A percentile compares a stretch with the other conserved stretches of the same genome.
Conservation (phyloP, 768 basidiomycete genomes). For the Fibroporia radiculosa region DNA sequence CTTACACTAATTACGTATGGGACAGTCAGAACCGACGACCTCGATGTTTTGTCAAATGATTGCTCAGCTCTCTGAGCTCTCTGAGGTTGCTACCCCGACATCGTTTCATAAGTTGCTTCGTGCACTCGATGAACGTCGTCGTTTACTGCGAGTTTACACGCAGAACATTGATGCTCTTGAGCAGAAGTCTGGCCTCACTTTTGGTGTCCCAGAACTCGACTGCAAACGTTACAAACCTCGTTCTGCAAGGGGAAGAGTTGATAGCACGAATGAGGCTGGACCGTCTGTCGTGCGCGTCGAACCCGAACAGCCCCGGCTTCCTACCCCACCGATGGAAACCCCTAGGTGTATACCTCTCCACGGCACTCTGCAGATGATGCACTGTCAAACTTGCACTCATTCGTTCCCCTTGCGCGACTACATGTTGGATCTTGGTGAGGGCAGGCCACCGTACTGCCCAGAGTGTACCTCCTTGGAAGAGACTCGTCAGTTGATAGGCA, state of each 20-base stretch:
- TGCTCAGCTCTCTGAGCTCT: constrained; percentile 67
- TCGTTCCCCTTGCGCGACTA: constrained; percentile 59
- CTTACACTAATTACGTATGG: not conserved
- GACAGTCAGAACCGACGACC: constrained; percentile 69
- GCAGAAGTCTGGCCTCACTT: constrained; percentile 75
- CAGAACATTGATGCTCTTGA: constrained; percentile 94
- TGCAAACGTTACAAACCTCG: constrained; percentile 47
- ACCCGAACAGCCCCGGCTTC: constrained; percentile 25
- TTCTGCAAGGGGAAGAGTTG: constrained; percentile 27
- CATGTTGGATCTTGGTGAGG: constrained; percentile 49
- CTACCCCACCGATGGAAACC: constrained; percentile 46
- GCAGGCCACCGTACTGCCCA: constrained; percentile 69
- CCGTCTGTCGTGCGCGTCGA: constrained; percentile 10
- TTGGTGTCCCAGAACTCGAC: constrained; percentile 72
- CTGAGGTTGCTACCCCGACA: constrained; percentile 68
- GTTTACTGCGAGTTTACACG: constrained; percentile 81
- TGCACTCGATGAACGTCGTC: constrained; percentile 64
- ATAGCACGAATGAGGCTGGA: constrained; percentile 10
- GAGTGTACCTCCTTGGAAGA: constrained; percentile 65
- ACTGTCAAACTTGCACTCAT: constrained; percentile 77
- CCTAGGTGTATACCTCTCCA: constrained; percentile 88
- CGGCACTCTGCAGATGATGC: constrained; percentile 71
- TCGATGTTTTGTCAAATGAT: constrained; percentile 86
- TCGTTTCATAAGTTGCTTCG: constrained; percentile 74
- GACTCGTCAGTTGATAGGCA: constrained; percentile 65